Percentiles rank a stretch among this genome's conserved stretches.
These are phyloP conservation scores for Daldinia vernicosa DNA, from an alignment of 495 filamentous ascomycete genomes.

Conservation along the genomic window DNA sequence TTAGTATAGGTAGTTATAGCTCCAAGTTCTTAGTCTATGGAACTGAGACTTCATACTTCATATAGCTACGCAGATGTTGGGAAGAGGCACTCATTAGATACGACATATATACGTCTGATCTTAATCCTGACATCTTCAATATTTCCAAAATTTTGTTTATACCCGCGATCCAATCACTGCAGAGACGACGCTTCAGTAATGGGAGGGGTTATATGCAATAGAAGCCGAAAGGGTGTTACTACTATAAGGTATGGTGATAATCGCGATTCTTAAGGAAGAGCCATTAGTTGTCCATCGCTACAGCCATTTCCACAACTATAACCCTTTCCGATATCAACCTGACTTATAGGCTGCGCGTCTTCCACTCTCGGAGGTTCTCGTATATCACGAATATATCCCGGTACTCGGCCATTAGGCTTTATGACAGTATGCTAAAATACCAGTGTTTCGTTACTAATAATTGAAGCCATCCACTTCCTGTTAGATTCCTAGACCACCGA, in stretches of 20 bases:
- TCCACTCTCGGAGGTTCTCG: no score
- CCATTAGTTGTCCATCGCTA: no score
- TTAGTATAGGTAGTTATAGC: background rate
- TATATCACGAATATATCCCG: background rate
- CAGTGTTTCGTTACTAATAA: background rate
- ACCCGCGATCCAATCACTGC: background rate
- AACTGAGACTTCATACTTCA: background rate
- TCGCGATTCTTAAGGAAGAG: no score
- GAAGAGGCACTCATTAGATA: background rate
- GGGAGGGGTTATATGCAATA: background rate
- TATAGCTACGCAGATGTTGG: background rate
- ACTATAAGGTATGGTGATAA: no score
- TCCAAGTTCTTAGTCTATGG: background rate
- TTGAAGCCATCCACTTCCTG: background rate
- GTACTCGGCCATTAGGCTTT: background rate
- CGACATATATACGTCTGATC: background rate
- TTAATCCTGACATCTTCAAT: background rate
- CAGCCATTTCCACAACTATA: no score
- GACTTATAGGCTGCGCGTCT: no score
- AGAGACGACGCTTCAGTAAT: background rate
- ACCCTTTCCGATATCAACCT: no score
- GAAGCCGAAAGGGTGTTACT: background rate
- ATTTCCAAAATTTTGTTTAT: background rate
- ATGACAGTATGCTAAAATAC: background rate
- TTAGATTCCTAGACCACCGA: background rate